Evolutionary conservation across 1,139 yeast genomes (phyloP).

Genomic region (Yamadazyma membranifaciens): DNA sequence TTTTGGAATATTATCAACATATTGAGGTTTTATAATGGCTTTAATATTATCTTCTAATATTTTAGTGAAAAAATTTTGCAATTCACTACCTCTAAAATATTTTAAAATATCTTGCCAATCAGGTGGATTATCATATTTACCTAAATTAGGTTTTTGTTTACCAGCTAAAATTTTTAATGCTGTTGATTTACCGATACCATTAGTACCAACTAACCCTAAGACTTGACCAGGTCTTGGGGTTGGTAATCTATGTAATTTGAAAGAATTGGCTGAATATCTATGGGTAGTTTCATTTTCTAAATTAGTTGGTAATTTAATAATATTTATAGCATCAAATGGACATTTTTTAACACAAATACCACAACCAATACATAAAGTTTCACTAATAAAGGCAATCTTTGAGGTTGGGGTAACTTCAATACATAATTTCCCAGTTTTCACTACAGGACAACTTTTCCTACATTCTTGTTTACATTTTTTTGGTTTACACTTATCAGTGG

Average conservation of each 20-base stretch:
- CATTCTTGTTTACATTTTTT: conserved; percentile 98
- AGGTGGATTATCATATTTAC: conserved; percentile 92
- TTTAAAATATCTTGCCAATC: conserved; percentile 93
- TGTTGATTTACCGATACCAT: conserved; percentile 99
- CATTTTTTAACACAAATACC: conserved; percentile 99
- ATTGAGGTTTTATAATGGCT: conserved; percentile 96
- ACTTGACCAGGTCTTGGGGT: conserved; percentile 99
- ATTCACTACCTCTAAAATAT: conserved; percentile 93
- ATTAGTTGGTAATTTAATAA: conserved; percentile 94
- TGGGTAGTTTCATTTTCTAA: conserved; percentile 91
- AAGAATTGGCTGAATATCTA: conserved; percentile 96
- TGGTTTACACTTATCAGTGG: conserved; percentile 92
- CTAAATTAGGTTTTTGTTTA: conserved; percentile 95
- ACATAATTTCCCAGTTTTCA: conserved; percentile 95
- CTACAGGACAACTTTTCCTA: conserved; percentile 95
- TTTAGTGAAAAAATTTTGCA: conserved; percentile 93
- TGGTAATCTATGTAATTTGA: conserved; percentile 94
- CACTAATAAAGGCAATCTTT: conserved; percentile 95
- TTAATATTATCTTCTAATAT: conserved; percentile 89
- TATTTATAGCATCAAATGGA: conserved; percentile 95
- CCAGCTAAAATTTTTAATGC: conserved; percentile 98
- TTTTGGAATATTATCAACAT: conserved; percentile 94
- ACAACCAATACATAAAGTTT: conserved; percentile 94
- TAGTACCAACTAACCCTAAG: conserved; percentile 94
- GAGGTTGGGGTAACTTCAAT: conserved; percentile 90